Conservation (phyloP, 768 basidiomycete species). For the Kwoniella dendrophila region DNA sequence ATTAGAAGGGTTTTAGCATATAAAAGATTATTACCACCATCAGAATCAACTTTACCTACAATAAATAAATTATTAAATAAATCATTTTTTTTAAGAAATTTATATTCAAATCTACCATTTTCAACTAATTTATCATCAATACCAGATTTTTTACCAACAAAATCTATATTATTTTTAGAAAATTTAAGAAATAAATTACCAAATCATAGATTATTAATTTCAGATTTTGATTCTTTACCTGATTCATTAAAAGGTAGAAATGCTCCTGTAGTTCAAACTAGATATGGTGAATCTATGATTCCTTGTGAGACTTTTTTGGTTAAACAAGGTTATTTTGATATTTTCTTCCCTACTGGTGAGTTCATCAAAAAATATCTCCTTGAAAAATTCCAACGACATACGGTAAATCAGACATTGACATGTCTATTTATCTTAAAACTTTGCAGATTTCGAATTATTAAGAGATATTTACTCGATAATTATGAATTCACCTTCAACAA, state of each 20-base stretch:
- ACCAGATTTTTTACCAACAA: conserved; percentile 91
- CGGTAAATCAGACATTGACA: neutral
- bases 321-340: conserved; percentile 94
- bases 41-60: conserved; percentile 63
- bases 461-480: conserved; percentile 87
- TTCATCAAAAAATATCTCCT: neutral
- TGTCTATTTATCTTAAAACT: neutral
- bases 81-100: conserved; percentile 61
- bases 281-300: conserved; percentile 78
- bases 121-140: conserved; percentile 82
- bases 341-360: conserved; percentile 86
- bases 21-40: conserved; percentile 57
- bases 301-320: conserved; percentile 89
- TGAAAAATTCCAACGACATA: neutral
- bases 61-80: conserved; percentile 39
- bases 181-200: conserved; percentile 82
- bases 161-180: conserved; percentile 79
- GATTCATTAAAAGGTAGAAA: conserved; percentile 76
- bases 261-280: conserved; percentile 94
- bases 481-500: conserved; percentile 58
- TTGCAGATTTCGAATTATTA: conserved; percentile 69
- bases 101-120: conserved; percentile 77
- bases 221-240: conserved; percentile 86
- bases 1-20: conserved; percentile 75
- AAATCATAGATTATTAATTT: conserved; percentile 86